Base-by-base conservation (phyloP, 495 filamentous ascomycete genomes). In the Xylaria intraflava region DNA sequence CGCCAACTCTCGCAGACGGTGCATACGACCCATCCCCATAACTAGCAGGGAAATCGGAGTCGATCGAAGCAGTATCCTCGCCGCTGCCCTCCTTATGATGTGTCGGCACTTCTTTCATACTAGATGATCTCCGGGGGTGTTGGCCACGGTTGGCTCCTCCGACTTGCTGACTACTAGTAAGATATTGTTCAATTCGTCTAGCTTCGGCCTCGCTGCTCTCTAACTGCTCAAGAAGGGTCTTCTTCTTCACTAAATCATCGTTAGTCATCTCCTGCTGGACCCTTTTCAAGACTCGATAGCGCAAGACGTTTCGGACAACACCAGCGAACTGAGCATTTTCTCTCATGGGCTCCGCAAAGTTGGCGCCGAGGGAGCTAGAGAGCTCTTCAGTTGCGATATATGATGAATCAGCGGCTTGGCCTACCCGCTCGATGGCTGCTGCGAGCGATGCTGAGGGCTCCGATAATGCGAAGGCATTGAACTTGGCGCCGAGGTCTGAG, bases 291-390 rank as follows among this genome's bases (percentile, higher is more conserved):
- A 96, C 84, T 8, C 93, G 74, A 60, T 94, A 98, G 36, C 89
- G 79, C 16, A 98, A 70, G 22, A 97, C 91, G 49, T 73, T 86
- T 16, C 93, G 82, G 10, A 98, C 93, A 0, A 98, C 87, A 20
- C 93, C 89, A 0, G 93, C 93, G 64, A 98, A 97, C 62, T 98
- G 93, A 14, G 93, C 93, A 57, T 86, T 94, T 68, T 98, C 93
- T 30, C 93, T 80, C 87, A 98, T 94, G 3, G 93, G 93, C 62
- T 98, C 93, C 0, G 93, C 92, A 68, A 98, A 98, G 56, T 81
- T 88, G 1, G 90, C 89, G 14, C 89, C 88, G 31, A 98, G 67
- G 0, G 85, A 83, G 2, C 80, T 80, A 1, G 91, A 90, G 2
- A 98, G 73, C 62, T 97, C 93, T 60, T 94, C 90, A 0, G 92